Base-by-base conservation (phyloP, 371 early-diverging fungal species). In the Mucor velutinosus region DNA sequence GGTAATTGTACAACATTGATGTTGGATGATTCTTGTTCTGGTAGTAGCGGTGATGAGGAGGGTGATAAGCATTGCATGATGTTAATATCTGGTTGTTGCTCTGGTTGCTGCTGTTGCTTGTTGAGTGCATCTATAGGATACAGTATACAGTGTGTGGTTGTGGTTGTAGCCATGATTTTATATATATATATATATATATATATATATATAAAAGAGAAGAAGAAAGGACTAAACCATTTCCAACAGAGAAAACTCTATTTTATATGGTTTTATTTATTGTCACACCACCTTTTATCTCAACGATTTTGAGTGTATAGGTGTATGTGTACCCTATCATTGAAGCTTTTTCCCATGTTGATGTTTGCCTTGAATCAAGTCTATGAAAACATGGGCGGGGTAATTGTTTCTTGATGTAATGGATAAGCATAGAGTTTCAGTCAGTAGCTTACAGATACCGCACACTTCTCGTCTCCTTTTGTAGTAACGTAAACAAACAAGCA, bases 1-100 rank as follows among this genome's bases (percentile, higher is more conserved):
- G 72, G 72, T 47, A 71, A 60, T 32, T 51, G 51, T 51, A 65
- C 27, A 39, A 21, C 19, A 19, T 19, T 33, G 21, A 21, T 21
- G 8, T 17, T 56, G 51, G 51, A 25, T 51, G 51, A 25, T 51
- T 51, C 23, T 25, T 51, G 51, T 12, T 51, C 51, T 8, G 51
- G 21, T 23, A 23, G 49, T 8, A 23, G 49, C 7, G 49, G 21
- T 25, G 51, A 51, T 51, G 37, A 37, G 11, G 37, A 33, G 6
- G 35, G 35, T 47, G n/a, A 21, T 21, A 23, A 25, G 6, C 7
- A 17, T 47, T 51, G 51, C 51, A 51, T 30, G 7, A 32, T 56
- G 14, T 17, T 56, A 32, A 7, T 7, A 5, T 32, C 29, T 30
- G 15, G 5, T 56, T 55, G 12, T 30, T 55, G 25, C 21, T 29